Conservation (phyloP, 371 early-diverging fungal genomes). For the Haplosporangium sp. region DNA sequence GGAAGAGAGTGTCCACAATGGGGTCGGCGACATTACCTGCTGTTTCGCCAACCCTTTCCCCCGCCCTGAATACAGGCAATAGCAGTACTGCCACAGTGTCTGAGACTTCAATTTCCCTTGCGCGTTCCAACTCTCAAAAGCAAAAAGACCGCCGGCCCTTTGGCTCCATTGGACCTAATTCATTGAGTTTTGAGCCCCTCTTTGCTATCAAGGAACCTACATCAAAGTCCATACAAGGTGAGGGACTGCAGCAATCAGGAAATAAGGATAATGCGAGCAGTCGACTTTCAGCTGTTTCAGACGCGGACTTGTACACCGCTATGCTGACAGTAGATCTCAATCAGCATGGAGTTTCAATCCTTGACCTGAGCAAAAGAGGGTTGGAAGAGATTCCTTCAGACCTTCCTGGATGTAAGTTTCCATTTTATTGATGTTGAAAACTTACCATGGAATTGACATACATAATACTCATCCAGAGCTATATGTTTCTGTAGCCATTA, state of each 20-base stretch:
- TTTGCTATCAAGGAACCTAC: conserved; percentile 33
- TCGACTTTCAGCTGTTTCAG: conserved; percentile 38
- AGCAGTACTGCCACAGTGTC: conserved; percentile 1
- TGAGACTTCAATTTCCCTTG: conserved; percentile 4
- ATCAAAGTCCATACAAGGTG: background rate
- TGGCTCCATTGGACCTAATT: conserved; percentile 21
- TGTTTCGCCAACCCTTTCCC: conserved; percentile 13
- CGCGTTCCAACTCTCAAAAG: conserved; percentile 10
- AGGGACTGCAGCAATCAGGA: conserved; percentile 2
- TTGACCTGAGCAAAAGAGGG: conserved; percentile 40
- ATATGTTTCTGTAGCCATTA: conserved; percentile 34
- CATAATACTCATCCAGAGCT: background rate
- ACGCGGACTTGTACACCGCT: conserved; percentile 35
- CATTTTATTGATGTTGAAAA: background rate
- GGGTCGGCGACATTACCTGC: conserved; percentile 25
- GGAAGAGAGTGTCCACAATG: conserved; percentile 51
- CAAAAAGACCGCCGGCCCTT: conserved; percentile 18
- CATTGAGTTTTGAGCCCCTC: conserved; percentile 39
- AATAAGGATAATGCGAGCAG: conserved; percentile 9
- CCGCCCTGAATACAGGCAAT: conserved; percentile 3
- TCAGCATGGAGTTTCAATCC: conserved; percentile 39
- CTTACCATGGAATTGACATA: too few species aligned
- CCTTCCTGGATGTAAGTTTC: conserved; percentile 33
- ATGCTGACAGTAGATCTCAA: conserved; percentile 18
- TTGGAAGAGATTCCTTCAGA: conserved; percentile 31